A percentile compares a stretch with the other conserved stretches of the same genome.
Conservation (phyloP, 805 yeast species). For the Pichia deserticola region DNA sequence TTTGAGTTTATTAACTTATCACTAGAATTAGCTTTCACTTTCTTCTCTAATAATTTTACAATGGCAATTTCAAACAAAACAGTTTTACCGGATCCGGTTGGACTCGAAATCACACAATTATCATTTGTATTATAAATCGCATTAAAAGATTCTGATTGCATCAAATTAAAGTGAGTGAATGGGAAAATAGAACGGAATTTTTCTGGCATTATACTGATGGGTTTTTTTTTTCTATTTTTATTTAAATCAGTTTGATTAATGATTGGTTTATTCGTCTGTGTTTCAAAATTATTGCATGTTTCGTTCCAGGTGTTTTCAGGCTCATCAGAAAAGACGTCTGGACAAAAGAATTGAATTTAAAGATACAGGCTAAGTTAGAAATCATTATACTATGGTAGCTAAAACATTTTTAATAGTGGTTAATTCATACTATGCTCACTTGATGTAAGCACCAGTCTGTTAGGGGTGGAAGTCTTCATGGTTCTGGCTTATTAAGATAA, state of each 20-base stretch:
- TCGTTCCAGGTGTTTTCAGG: too few relatives aligned
- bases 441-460: too few relatives aligned
- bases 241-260: not conserved
- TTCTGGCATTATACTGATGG: conserved; percentile 27
- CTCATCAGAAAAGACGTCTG: too few relatives aligned
- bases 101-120: conserved; percentile 92
- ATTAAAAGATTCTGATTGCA: conserved; percentile 85
- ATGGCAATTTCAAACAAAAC: conserved; percentile 82
- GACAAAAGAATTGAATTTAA: too few relatives aligned
- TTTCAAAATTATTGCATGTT: too few relatives aligned
- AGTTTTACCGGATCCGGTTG: conserved; percentile 96
- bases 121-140: conserved; percentile 87
- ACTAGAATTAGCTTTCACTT: conserved; percentile 36
- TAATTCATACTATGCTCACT: too few relatives aligned
- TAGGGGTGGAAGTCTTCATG: not conserved
- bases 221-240: not conserved
- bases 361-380: too few relatives aligned
- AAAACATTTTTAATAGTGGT: too few relatives aligned
- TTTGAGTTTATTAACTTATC: conserved; percentile 77
- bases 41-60: conserved; percentile 30
- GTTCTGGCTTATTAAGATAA: not conserved
- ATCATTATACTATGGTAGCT: too few relatives aligned
- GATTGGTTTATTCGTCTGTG: too few relatives aligned
- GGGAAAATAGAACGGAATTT: conserved; percentile 29
- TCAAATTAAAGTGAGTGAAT: conserved; percentile 49